Evolutionary conservation across 1,284 basidiomycete genomes (phyloP).

Genomic region (Inonotus hispidus): DNA sequence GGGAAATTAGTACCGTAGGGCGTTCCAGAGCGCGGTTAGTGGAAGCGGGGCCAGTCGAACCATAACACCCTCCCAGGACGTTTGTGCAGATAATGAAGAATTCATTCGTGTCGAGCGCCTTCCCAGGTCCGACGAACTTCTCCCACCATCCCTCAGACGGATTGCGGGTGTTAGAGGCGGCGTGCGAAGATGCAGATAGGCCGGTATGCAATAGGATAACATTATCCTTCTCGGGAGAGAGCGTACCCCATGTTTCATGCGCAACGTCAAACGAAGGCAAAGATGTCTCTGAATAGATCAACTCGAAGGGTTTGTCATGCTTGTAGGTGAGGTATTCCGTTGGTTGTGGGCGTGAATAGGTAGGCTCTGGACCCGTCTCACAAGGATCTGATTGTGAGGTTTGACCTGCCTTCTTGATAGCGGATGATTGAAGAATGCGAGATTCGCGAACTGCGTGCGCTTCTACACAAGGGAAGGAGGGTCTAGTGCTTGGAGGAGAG

Average conservation of each 20-base stretch:
- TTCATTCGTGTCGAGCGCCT: constrained; percentile 87
- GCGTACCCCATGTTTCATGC: constrained; percentile 96
- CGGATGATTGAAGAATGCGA: constrained; percentile 32
- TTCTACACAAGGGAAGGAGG: constrained; percentile 72
- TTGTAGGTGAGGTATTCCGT: constrained; percentile 63
- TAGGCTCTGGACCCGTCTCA: constrained; percentile 65
- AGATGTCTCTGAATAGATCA: constrained; percentile 63
- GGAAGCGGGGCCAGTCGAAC: constrained; percentile 90
- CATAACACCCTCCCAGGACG: constrained; percentile 96
- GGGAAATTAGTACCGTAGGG: constrained; percentile 92
- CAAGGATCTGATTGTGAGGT: constrained; percentile 16
- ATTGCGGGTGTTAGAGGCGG: constrained; percentile 78
- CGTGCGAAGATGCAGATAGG: constrained; percentile 92
- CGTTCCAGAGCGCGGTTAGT: constrained; percentile 58
- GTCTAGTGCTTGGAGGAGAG: constrained; percentile 20
- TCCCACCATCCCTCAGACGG: constrained; percentile 96
- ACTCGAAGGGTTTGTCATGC: constrained; percentile 55
- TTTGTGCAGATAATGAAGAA: constrained; percentile 98
- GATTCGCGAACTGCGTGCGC: constrained; percentile 64
- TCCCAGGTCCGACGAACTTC: constrained; percentile 94
- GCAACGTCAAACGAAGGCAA: constrained; percentile 84
- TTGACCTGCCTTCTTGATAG: not conserved
- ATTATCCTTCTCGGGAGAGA: constrained; percentile 77
- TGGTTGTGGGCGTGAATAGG: constrained; percentile 72
- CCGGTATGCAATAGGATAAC: constrained; percentile 97